A percentile compares a stretch with the other conserved stretches of the same genome.
phyloP scores from a whole-genome alignment of 495 filamentous ascomycete species.

The Pyronema omphalodes region DNA sequence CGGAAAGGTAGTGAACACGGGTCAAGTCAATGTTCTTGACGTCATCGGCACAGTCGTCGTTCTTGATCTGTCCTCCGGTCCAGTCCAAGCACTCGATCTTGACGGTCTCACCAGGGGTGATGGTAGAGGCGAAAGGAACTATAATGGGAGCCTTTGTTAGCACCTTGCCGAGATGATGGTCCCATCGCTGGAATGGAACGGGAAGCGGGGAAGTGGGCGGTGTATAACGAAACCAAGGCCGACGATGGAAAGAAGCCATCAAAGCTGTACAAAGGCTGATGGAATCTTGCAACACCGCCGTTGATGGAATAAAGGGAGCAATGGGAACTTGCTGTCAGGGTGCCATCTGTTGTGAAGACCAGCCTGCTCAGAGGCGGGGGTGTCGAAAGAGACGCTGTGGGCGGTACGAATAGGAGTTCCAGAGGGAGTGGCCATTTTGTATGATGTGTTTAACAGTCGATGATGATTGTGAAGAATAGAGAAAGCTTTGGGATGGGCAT shows the following conservation, averaged over 20 bases:
- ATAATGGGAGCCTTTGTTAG: neutral
- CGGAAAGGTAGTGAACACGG: constrained; percentile 69
- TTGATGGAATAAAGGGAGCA: neutral
- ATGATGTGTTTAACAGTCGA: no score
- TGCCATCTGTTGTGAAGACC: constrained; percentile 88
- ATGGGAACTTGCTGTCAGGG: constrained; percentile 48
- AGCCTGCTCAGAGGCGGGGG: constrained; percentile 54
- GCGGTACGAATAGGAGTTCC: constrained; percentile 16
- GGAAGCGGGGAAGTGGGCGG: no score
- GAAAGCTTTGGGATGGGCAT: no score
- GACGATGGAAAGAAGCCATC: no score
- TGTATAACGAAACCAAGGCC: no score
- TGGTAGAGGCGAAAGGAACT: constrained; percentile 62
- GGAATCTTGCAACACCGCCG: neutral
- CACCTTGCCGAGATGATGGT: neutral
- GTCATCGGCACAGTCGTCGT: constrained; percentile 82
- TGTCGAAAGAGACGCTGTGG: constrained; percentile 53
- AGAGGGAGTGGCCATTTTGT: neutral
- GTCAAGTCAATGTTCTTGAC: constrained; percentile 72
- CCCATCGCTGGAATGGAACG: no score
- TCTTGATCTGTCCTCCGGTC: constrained; percentile 74
- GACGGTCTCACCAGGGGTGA: constrained; percentile 72
- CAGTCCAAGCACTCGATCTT: constrained; percentile 94
- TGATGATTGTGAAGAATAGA: no score
- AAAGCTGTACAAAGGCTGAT: no score